Evolutionary conservation across 1,284 basidiomycete genomes (phyloP), one percentile per base, ranked within the genome.

Genomic region (Malassezia japonica): DNA sequence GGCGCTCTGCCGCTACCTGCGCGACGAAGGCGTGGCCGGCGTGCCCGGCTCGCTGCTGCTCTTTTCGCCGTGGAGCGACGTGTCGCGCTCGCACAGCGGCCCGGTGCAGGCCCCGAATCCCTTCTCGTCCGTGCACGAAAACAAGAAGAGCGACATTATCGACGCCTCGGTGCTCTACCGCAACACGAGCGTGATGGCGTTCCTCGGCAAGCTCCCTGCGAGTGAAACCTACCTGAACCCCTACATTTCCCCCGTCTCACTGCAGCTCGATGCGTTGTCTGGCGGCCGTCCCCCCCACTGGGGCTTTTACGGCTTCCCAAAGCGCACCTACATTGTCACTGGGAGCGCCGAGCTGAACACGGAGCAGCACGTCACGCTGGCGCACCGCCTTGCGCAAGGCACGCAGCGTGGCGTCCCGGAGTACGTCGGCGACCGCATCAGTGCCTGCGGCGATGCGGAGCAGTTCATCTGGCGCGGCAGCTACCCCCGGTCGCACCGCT

Each of bases 1-100:
- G 2, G 80, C 81, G 0, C 57, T 75, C 32, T 70, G 67, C 35
- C 60, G 73, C 0, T 74, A 73, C 46, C 48, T 75, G 29, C 60
- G 72, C 3, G 74, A 74, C 48, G 65, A 67, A 39, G 44, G 52
- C 8, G 46, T 64, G 15, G 61, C 51, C 21, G 33, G 25, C 13
- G 48, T 60, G 48, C 63, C 65, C 6, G 58, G 55, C 2, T 42
- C 53, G 1, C 20, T 70, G 38, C 44, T 70, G 28, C 61, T 70
- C 16, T 50, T 70, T 40, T 68, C 67, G 28, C 67, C 67, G 0
- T 70, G 67, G 67, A 64, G 60, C 16, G 67, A 70, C 44, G 48
- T 65, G 2, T 70, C 67, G 32, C 64, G 67, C 13, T 69, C 66
- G 23, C 67, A 70, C 46, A 54, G 59, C 4, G 67, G 67, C 3